Base-by-base conservation (phyloP, 2,329 filamentous ascomycete species). In the Orbilia brochopaga region DNA sequence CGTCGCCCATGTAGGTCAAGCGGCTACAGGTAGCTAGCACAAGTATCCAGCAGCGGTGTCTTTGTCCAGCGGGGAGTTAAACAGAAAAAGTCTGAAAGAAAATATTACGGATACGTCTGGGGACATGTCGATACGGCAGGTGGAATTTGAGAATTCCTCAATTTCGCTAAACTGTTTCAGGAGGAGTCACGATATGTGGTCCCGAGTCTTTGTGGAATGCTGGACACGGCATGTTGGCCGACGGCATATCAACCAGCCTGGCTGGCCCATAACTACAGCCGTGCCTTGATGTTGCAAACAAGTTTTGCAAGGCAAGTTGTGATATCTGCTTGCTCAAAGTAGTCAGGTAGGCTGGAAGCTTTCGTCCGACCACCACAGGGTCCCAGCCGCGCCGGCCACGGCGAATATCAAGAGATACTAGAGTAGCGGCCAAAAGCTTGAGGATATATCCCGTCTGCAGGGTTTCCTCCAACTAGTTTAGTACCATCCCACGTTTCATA, bases 181-280 rank as follows among this genome's bases (percentile, higher is more conserved):
- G 65, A 48, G 50, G 58, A 69, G 65, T 69, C 65, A 69, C 65
- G 65, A 63, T 58, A 57, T 48, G 53, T 44, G 58, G 53, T 69
- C 65, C 65, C 65, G 65, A 69, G 65, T 69, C 57, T 58, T 62
- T 48, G 52, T 58, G 40, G 42, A 55, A 50, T 66, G 52, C 62
- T 62, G 37, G 37, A 42, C 37, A 42, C 37, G 37, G 37, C 37
- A 42, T 42, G 37, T 17, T 42, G 27, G 27, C 27, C 27, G 27
- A 32, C 37, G 37, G 37, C 2, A 13, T 32, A 8, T 32, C 27
- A 8, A 8, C 27, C 27, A n/a, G n/a, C n/a, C n/a, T n/a, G n/a
- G n/a, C n/a, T n/a, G n/a, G n/a, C n/a, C 11, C 37, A 13, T 42
- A 42, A 3, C 37, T 42, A 42, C 37, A 17, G 13, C n/a, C n/a